Evolutionary conservation across 2,329 filamentous ascomycete species (phyloP).

Genomic region (Cytospora schulzeri): DNA sequence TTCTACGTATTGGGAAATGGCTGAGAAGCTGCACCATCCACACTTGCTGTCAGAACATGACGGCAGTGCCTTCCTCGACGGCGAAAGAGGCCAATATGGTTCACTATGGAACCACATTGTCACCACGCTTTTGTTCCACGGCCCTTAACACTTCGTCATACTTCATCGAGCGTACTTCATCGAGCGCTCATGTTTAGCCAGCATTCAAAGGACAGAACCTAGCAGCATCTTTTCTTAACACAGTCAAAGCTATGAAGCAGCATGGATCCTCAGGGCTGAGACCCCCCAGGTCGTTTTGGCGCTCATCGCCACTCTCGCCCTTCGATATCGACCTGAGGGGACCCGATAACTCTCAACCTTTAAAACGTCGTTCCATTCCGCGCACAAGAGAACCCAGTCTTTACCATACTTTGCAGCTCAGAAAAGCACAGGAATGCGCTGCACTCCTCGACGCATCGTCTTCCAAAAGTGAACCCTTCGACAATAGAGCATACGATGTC

Average conservation of each 20-base stretch:
- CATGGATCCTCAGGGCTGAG: not conserved
- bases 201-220: not conserved
- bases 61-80: not conserved
- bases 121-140: not conserved
- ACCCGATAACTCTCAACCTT: not conserved
- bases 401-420: not conserved
- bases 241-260: not conserved
- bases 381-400: not conserved
- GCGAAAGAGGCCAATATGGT: not conserved
- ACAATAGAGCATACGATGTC: not conserved
- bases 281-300: not conserved
- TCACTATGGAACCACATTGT: not conserved
- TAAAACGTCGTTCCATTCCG: not conserved
- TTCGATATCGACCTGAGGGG: not conserved
- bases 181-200: conserved; percentile 5
- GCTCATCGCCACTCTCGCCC: conserved; percentile 10
- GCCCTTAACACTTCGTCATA: not conserved
- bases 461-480: not conserved
- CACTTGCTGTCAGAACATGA: not conserved
- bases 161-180: not conserved
- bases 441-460: not conserved
- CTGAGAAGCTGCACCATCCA: not conserved
- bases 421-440: not conserved
- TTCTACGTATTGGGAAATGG: not conserved
- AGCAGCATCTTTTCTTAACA: not conserved